phyloP scores from a whole-genome alignment of 768 basidiomycete genomes.

The Rhodotorula toruloides region DNA sequence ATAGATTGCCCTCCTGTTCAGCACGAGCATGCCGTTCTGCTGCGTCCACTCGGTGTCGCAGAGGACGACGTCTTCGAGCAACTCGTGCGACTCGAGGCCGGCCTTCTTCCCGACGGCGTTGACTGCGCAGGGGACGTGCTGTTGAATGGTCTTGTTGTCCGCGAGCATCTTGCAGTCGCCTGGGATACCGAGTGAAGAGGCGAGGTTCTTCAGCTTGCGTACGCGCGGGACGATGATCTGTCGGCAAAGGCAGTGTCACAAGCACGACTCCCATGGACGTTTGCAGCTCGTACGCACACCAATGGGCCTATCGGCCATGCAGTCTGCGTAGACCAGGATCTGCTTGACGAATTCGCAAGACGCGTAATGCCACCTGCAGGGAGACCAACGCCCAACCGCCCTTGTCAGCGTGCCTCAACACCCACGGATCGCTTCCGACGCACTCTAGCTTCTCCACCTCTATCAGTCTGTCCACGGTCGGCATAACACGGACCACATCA shows the following conservation, averaged over 20 bases:
- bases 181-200: conserved; percentile 11
- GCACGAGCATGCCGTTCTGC: conserved; percentile 77
- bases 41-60: conserved; percentile 89
- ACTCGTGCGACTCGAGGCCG: conserved; percentile 59
- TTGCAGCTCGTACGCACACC: conserved; percentile 48
- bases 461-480: conserved; percentile 81
- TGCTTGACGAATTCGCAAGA: conserved; percentile 70
- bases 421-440: neutral
- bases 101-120: conserved; percentile 77
- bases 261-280: neutral
- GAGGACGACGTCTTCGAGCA: conserved; percentile 66
- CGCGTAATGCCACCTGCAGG: conserved; percentile 63
- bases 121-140: conserved; percentile 67
- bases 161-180: conserved; percentile 56
- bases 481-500: conserved; percentile 81
- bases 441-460: conserved; percentile 78
- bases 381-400: too few relatives aligned
- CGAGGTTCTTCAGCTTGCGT: conserved; percentile 59
- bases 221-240: conserved; percentile 76
- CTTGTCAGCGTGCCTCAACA: neutral
- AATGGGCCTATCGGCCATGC: conserved; percentile 74
- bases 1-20: conserved; percentile 65
- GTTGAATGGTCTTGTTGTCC: conserved; percentile 54
- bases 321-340: conserved; percentile 72
- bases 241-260: too few relatives aligned